Base-by-base conservation (phyloP, 768 basidiomycete species). In the Mycena galericulata region DNA sequence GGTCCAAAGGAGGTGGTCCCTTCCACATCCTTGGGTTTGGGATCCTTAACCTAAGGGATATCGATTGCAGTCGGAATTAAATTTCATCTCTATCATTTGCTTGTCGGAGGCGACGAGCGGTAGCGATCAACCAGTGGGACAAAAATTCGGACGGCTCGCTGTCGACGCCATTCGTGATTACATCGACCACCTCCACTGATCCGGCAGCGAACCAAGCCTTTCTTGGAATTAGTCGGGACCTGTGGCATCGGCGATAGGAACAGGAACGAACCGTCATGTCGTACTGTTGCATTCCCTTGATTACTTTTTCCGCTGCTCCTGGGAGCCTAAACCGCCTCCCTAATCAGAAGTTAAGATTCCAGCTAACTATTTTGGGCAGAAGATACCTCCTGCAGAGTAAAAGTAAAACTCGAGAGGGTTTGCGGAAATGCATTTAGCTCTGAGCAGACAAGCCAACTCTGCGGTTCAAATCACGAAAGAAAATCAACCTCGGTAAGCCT, bases 281-380 rank as follows among this genome's bases (percentile, higher is more conserved):
- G 29, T 76, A 74, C 53, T 82, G 76, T 20, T 75, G 73, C 84
- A 85, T 85, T 2, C 79, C 85, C n/a, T 75, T 78, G n/a, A 85
- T 77, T 22, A 78, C 75, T 53, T 74, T 75, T 17, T 77, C 80
- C 14, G 73, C 71, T 40, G 75, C 74, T 59, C 80, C 79, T 82
- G 82, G 38, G 82, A 73, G 27, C 72, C 70, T 7, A 76, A 56
- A 4, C 73, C 65, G 11, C 75, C 73, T 32, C 68, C 73, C 67
- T 73, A 38, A 9, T 17, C 38, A 47, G 30, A 54, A 36, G 24
- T 45, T 5, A 29, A 29, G 34, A 47, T 41, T n/a, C n/a, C n/a
- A n/a, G n/a, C n/a, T n/a, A n/a, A n/a, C n/a, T n/a, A n/a, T n/a
- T n/a, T n/a, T n/a, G n/a, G n/a, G n/a, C n/a, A n/a, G n/a, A n/a